phyloP scores from a whole-genome alignment of 2,329 filamentous ascomycete species.

The Aspergillus fructus region DNA sequence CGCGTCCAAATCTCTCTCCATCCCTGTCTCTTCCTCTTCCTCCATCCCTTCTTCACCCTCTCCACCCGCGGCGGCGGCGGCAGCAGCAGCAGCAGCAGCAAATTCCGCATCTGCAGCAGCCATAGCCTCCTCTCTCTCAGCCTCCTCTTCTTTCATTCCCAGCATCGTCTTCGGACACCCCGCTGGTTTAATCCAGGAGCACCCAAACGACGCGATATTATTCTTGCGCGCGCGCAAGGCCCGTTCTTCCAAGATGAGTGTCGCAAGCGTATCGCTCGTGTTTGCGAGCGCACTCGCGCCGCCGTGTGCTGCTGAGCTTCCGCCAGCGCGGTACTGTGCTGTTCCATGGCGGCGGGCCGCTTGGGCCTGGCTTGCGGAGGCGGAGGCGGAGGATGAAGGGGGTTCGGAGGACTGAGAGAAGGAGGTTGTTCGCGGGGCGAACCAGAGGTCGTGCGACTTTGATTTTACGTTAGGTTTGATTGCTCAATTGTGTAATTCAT shows the following conservation, averaged over 20 bases:
- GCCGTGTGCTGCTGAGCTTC: constrained; percentile 4
- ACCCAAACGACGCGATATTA: constrained; percentile 84
- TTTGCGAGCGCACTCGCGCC: neutral
- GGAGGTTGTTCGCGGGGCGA: constrained; percentile 54
- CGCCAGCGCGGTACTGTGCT: neutral
- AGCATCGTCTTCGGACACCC: constrained; percentile 87
- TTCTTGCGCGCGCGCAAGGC: constrained; percentile 72
- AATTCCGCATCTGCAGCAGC: constrained; percentile 73
- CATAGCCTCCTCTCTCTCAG: constrained; percentile 83
- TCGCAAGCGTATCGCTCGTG: constrained; percentile 59
- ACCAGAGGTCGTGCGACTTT: constrained; percentile 73
- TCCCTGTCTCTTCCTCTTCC: constrained; percentile 38
- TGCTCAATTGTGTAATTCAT: neutral
- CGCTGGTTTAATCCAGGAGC: constrained; percentile 84
- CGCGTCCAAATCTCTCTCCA: constrained; percentile 46
- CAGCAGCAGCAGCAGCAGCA: constrained; percentile 50
- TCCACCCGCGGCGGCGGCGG: constrained; percentile 58
- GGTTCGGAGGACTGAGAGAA: constrained; percentile 46
- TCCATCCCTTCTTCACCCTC: constrained; percentile 39
- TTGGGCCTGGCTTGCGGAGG: constrained; percentile 18
- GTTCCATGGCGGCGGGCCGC: constrained; percentile 14
- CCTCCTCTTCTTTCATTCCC: constrained; percentile 83
- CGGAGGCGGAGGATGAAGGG: constrained; percentile 30
- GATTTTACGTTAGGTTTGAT: neutral
- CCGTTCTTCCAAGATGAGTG: constrained; percentile 74